These are phyloP conservation scores for Artomyces pyxidatus DNA, from an alignment of 768 basidiomycete genomes.

Conservation along the genomic window DNA sequence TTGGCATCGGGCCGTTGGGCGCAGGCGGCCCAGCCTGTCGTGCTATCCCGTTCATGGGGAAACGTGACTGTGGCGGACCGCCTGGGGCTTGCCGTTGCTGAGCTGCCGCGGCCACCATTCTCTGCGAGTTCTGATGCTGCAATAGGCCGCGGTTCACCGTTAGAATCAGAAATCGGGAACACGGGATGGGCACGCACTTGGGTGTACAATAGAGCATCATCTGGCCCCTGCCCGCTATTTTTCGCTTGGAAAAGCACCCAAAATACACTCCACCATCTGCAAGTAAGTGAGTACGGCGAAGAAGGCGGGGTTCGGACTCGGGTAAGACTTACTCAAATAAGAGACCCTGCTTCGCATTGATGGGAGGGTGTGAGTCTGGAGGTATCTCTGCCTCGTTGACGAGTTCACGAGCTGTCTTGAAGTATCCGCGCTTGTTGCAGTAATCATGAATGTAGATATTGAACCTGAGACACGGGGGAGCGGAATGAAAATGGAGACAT, in stretches of 20 bases:
- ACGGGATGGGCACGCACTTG: conserved; percentile 47
- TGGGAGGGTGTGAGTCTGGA: conserved; percentile 58
- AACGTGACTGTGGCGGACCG: neutral
- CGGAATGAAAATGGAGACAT: neutral
- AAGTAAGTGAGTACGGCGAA: conserved; percentile 6
- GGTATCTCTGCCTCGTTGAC: conserved; percentile 59
- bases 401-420: conserved; percentile 63
- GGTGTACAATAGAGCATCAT: conserved; percentile 65
- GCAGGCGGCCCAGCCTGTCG: conserved; percentile 16
- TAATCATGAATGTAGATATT: conserved; percentile 88
- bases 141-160: no score
- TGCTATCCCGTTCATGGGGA: conserved; percentile 25
- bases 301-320: conserved; percentile 7
- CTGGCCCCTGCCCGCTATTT: conserved; percentile 54
- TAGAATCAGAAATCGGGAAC: no score
- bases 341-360: conserved; percentile 76
- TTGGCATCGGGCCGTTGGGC: conserved; percentile 20
- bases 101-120: neutral
- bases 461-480: conserved; percentile 49
- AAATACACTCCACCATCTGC: conserved; percentile 85
- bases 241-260: conserved; percentile 83
- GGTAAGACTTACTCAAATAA: conserved; percentile 61
- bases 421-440: conserved; percentile 71
- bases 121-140: conserved; percentile 31
- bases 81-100: neutral